Conservation (phyloP, 1,139 yeast genomes). For the Lodderomyces orthopsilosis region DNA sequence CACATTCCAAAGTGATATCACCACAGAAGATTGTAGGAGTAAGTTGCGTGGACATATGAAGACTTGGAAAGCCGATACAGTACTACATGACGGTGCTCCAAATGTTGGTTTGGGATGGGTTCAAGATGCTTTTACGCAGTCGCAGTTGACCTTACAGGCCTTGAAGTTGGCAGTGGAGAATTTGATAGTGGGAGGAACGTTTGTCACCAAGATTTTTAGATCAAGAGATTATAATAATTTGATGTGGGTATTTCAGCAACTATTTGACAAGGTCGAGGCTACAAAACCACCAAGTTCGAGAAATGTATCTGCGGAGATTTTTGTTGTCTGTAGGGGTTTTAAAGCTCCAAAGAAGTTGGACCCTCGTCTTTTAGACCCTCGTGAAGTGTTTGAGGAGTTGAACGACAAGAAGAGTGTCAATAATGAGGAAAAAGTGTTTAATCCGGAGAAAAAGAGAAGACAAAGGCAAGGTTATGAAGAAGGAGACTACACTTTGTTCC, state of each 20-base stretch:
- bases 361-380: conserved; percentile 88
- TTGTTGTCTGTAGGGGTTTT: conserved; percentile 93
- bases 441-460: conserved; percentile 88
- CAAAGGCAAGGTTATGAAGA: conserved; percentile 94
- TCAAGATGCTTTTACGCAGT: conserved; percentile 98
- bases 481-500: conserved; percentile 79
- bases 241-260: conserved; percentile 95
- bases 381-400: conserved; percentile 90
- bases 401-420: conserved; percentile 60
- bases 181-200: conserved; percentile 89
- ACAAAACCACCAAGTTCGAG: conserved; percentile 99
- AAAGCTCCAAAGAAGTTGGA: conserved; percentile 95
- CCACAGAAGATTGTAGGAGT: conserved; percentile 96
- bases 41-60: conserved; percentile 92
- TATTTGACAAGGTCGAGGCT: conserved; percentile 95
- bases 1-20: conserved; percentile 93
- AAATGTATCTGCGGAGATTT: conserved; percentile 97
- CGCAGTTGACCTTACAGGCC: conserved; percentile 91
- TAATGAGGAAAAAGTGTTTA: conserved; percentile 87
- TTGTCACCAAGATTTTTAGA: conserved; percentile 93
- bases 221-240: conserved; percentile 96
- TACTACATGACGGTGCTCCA: conserved; percentile 99
- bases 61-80: conserved; percentile 98
- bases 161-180: conserved; percentile 94
- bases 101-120: conserved; percentile 99